Base-by-base conservation (phyloP, 331 rosid species). In the Malus hybrid region DNA sequence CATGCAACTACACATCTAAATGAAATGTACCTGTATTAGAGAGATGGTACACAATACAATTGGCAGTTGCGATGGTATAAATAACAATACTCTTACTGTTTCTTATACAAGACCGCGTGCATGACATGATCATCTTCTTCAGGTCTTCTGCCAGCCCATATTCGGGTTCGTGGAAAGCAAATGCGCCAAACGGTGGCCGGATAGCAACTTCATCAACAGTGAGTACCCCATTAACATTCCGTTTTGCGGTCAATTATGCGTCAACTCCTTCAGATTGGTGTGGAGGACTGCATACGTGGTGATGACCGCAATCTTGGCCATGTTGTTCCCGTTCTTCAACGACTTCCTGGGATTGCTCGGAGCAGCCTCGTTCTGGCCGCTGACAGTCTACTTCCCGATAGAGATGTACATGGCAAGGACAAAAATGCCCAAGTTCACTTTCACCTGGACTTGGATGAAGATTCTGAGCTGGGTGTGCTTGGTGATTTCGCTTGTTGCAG, bases 311-410 rank as follows among this genome's bases (percentile, higher is more conserved):
- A 34, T 95, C 39, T 2, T 95, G 48, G 99, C 98, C 19, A 95
- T 92, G 99, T 68, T 90, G 68, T 90, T 95, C 63, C 99, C 99
- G 5, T 95, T 95, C 96, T 95, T 95, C 87, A 95, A 95, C 24
- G 93, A 87, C 90, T 92, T 95, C 80, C 60, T 95, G 78, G 93
- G 96, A 5, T 80, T 95, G 44, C 90, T 92, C 55, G 98, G 99
- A 48, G 96, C 99, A 61, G 80, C 90, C 6, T 92, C 99, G 0
- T 95, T 95, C 61, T 95, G 93, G 93, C 99, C 98, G 31, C 42
- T 95, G 80, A 92, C 98, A 0, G 97, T 95, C 44, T 95, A 87
- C 78, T 95, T 95, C 82, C 99, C 99, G 28, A 75, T 90, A 24
- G 99, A 95, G 84, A 90, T 92, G 99, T 93, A 95, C 90, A 90